Conservation (phyloP, 495 filamentous ascomycete genomes). For the Staphylotrichum longicolle region DNA sequence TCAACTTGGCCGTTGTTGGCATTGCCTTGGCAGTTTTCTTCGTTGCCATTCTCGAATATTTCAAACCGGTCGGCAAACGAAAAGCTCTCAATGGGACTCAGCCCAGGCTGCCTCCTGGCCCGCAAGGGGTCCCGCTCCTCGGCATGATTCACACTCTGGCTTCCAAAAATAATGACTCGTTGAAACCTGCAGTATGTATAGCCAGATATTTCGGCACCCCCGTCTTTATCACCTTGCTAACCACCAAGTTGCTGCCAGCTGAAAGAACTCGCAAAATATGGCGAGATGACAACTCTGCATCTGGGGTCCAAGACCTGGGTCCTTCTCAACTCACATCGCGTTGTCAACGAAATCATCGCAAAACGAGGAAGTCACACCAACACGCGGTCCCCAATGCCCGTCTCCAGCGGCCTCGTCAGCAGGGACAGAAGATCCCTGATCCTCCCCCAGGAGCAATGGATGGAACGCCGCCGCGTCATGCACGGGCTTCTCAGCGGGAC, state of each 20-base stretch:
- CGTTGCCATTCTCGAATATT: too few relatives aligned
- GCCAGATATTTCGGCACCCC: too few relatives aligned
- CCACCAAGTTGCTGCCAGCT: background rate
- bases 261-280: slow-evolving; percentile 8
- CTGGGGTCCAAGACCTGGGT: slow-evolving; percentile 35
- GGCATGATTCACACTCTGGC: too few relatives aligned
- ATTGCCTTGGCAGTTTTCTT: too few relatives aligned
- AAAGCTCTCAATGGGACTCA: too few relatives aligned
- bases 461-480: slow-evolving; percentile 37
- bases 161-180: too few relatives aligned
- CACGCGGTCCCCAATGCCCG: slow-evolving; percentile 31
- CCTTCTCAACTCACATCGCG: slow-evolving; percentile 37
- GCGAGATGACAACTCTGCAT: slow-evolving; percentile 28
- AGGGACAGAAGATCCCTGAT: slow-evolving; percentile 30
- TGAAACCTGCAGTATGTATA: too few relatives aligned
- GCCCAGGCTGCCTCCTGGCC: too few relatives aligned
- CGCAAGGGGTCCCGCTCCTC: too few relatives aligned
- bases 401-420: slow-evolving; percentile 31
- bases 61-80: too few relatives aligned
- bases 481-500: slow-evolving; percentile 43
- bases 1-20: too few relatives aligned
- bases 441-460: slow-evolving; percentile 33
- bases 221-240: background rate
- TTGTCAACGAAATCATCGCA: slow-evolving; percentile 36
- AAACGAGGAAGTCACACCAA: slow-evolving; percentile 34